phyloP scores from a whole-genome alignment of 495 filamentous ascomycete species.

The Penicillium pancosmium region DNA sequence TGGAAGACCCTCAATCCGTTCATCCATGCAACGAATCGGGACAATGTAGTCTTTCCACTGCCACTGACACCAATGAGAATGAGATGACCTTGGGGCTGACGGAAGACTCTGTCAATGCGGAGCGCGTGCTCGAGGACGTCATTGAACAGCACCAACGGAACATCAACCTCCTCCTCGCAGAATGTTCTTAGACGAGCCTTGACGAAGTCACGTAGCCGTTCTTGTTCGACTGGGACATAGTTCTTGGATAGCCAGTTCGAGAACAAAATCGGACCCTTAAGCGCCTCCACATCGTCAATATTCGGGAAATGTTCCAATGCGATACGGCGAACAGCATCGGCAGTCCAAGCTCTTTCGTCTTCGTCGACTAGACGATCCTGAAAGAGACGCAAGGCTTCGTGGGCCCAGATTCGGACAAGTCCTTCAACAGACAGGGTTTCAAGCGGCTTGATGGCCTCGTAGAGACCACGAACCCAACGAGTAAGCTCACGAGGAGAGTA shows the following conservation, averaged over 20 bases:
- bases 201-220: slow-evolving; percentile 92
- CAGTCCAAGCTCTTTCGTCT: slow-evolving; percentile 94
- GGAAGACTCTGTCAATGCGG: slow-evolving; percentile 97
- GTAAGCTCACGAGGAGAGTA: slow-evolving; percentile 99
- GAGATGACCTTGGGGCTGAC: slow-evolving; percentile 95
- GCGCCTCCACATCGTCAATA: slow-evolving; percentile 82
- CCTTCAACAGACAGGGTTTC: slow-evolving; percentile 88
- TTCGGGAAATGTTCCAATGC: slow-evolving; percentile 91
- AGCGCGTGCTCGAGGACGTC: slow-evolving; percentile 97
- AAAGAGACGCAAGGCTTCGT: slow-evolving; percentile 94
- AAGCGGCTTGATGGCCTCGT: slow-evolving; percentile 92
- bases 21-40: slow-evolving; percentile 99
- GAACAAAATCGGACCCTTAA: slow-evolving; percentile 94
- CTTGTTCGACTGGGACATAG: slow-evolving; percentile 94
- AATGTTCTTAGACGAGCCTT: slow-evolving; percentile 97
- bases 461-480: slow-evolving; percentile 94
- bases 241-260: slow-evolving; percentile 99
- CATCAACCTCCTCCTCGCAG: slow-evolving; percentile 99
- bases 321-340: slow-evolving; percentile 78
- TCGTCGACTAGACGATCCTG: slow-evolving; percentile 93
- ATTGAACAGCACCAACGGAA: slow-evolving; percentile 95
- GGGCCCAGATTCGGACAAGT: slow-evolving; percentile 95
- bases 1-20: slow-evolving; percentile 98
- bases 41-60: slow-evolving; percentile 96
- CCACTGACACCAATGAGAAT: slow-evolving; percentile 98